A percentile compares a stretch with the other conserved stretches of the same genome.
Evolutionary conservation across 2,329 filamentous ascomycete species (phyloP).

Genomic region (Paraconiothyrium sp.): DNA sequence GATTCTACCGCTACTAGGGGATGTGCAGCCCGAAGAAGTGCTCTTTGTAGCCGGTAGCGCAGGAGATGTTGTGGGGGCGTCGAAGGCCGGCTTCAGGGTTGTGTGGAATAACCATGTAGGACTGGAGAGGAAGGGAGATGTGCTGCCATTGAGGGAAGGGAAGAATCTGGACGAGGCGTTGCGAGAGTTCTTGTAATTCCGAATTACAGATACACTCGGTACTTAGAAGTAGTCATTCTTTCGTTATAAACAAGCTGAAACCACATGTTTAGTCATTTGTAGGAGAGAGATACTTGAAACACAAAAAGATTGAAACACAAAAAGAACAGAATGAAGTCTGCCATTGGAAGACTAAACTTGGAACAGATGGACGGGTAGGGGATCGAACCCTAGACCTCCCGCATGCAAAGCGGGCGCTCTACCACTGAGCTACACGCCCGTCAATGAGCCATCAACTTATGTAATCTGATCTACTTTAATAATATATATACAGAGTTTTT

Average conservation of each 20-base stretch:
- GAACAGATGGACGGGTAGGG: conserved; percentile 5
- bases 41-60: conserved; percentile 43
- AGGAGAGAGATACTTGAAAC: too few relatives aligned
- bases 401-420: conserved; percentile 16
- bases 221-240: too few relatives aligned
- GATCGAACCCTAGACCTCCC: conserved; percentile 15
- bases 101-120: conserved; percentile 21
- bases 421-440: conserved; percentile 13
- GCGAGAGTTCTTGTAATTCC: conserved; percentile 9
- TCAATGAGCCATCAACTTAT: background rate
- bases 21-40: conserved; percentile 14
- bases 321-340: too few relatives aligned
- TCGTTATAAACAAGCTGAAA: too few relatives aligned
- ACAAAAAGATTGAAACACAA: too few relatives aligned
- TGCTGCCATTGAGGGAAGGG: conserved; percentile 15
- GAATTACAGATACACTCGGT: background rate
- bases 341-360: too few relatives aligned
- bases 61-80: conserved; percentile 53
- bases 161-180: conserved; percentile 14
- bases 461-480: background rate
- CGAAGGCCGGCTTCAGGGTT: conserved; percentile 51
- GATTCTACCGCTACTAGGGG: conserved; percentile 31
- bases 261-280: too few relatives aligned
- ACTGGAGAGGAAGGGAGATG: conserved; percentile 12
- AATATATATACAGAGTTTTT: background rate